A percentile compares a stretch with the other conserved stretches of the same genome.
Conservation (phyloP, 495 filamentous ascomycete genomes). For the Stereocaulon alpinum region DNA sequence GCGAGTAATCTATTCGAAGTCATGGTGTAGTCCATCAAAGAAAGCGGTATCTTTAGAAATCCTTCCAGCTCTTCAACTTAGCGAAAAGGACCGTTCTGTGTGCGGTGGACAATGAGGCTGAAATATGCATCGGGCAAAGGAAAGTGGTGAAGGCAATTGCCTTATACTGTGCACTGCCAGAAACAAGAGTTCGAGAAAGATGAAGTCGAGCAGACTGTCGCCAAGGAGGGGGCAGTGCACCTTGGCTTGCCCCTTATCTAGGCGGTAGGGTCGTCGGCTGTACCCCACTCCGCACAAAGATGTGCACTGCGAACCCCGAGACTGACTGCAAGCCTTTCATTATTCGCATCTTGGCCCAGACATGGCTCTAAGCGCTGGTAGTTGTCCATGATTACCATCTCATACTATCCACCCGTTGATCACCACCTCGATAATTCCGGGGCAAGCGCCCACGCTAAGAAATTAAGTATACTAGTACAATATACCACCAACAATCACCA, state of each 20-base stretch:
- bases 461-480: neutral
- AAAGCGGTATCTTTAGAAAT: neutral
- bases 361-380: neutral
- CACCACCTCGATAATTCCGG: neutral
- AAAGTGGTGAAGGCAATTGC: neutral
- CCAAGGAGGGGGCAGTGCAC: conserved; percentile 1
- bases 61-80: neutral
- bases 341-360: neutral
- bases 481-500: too few relatives aligned
- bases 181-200: neutral
- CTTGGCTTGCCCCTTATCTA: conserved; percentile 2
- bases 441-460: conserved; percentile 1
- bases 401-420: neutral
- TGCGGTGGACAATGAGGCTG: neutral
- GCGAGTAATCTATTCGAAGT: conserved; percentile 21
- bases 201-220: neutral
- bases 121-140: neutral
- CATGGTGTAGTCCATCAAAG: conserved; percentile 13
- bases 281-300: neutral
- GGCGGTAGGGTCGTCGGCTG: conserved; percentile 2
- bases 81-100: neutral
- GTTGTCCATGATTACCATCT: neutral
- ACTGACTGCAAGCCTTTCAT: neutral
- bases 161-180: conserved; percentile 2
- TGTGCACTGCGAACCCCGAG: neutral